phyloP scores from a whole-genome alignment of 495 filamentous ascomycete genomes.

The Terfezia boudieri region DNA sequence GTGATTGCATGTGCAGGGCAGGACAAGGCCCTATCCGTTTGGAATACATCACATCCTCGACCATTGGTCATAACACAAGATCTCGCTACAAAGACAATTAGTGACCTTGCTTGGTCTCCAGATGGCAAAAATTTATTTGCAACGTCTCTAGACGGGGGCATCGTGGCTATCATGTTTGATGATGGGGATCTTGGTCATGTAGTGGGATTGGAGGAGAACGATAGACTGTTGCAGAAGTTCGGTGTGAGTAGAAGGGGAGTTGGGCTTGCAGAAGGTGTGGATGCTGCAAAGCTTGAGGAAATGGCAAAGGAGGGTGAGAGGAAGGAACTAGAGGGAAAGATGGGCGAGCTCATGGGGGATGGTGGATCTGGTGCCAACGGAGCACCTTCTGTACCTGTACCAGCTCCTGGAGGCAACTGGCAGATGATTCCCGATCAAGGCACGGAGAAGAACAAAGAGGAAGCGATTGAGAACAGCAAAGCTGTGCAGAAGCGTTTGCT shows the following conservation, averaged over 20 bases:
- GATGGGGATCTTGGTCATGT: slow-evolving; percentile 52
- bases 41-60: slow-evolving; percentile 85
- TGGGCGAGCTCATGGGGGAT: slow-evolving; percentile 96
- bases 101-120: slow-evolving; percentile 84
- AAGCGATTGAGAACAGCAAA: slow-evolving; percentile 25
- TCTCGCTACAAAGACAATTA: slow-evolving; percentile 68
- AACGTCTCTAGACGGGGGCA: slow-evolving; percentile 69
- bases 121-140: slow-evolving; percentile 73
- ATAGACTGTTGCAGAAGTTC: slow-evolving; percentile 76
- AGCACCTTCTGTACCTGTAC: slow-evolving; percentile 6
- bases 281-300: slow-evolving; percentile 69
- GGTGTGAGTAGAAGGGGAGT: slow-evolving; percentile 66
- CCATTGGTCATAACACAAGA: slow-evolving; percentile 78
- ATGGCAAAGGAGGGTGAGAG: slow-evolving; percentile 76
- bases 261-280: slow-evolving; percentile 74
- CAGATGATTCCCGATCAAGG: slow-evolving; percentile 21
- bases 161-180: slow-evolving; percentile 52
- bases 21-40: slow-evolving; percentile 84
- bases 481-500: slow-evolving; percentile 30
- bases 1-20: slow-evolving; percentile 93
- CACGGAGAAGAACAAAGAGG: slow-evolving; percentile 19
- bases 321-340: slow-evolving; percentile 71
- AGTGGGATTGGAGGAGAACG: slow-evolving; percentile 62
- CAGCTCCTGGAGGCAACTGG: slow-evolving; percentile 24
- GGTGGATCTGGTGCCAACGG: slow-evolving; percentile 11